A percentile compares a stretch with the other conserved stretches of the same genome.
These are phyloP conservation scores for Parasitella parasitica DNA, from an alignment of 371 early-diverging fungal species.

Conservation along the genomic window DNA sequence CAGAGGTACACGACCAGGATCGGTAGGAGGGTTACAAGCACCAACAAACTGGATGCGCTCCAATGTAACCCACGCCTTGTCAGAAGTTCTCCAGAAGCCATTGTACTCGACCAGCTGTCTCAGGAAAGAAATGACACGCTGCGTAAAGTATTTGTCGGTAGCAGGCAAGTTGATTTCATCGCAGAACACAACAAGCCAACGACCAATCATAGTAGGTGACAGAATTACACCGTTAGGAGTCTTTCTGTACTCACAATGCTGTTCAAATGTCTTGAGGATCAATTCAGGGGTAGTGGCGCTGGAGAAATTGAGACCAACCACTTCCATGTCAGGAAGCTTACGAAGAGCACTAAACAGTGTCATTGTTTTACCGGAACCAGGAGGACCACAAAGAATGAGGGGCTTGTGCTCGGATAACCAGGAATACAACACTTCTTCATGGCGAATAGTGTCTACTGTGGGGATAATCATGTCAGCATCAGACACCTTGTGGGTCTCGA, in stretches of 20 bases:
- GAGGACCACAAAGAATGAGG: conserved; percentile 96
- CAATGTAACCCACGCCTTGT: conserved; percentile 90
- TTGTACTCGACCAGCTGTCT: conserved; percentile 94
- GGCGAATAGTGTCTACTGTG: conserved; percentile 96
- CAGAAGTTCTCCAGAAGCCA: conserved; percentile 94
- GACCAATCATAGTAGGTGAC: conserved; percentile 81
- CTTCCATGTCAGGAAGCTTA: conserved; percentile 93
- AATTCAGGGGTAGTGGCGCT: conserved; percentile 96
- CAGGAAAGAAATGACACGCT: conserved; percentile 95
- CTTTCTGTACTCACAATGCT: conserved; percentile 97
- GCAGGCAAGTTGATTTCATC: conserved; percentile 99
- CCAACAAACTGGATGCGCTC: conserved; percentile 98
- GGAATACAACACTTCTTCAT: conserved; percentile 93
- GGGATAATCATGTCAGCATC: conserved; percentile 96
- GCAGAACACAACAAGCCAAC: conserved; percentile 98
- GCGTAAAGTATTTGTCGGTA: conserved; percentile 95
- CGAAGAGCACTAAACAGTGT: conserved; percentile 95
- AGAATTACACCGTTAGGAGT: conserved; percentile 91
- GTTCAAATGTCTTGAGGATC: conserved; percentile 95
- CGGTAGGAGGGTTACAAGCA: conserved; percentile 99
- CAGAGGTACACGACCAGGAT: conserved; percentile 96
- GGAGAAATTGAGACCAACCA: conserved; percentile 97
- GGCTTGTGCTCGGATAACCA: conserved; percentile 97
- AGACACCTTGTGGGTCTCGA: conserved; percentile 93
- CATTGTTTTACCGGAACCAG: conserved; percentile 99